Conservation (phyloP, 139 green algal species). For the Chlamydomonas urium region DNA sequence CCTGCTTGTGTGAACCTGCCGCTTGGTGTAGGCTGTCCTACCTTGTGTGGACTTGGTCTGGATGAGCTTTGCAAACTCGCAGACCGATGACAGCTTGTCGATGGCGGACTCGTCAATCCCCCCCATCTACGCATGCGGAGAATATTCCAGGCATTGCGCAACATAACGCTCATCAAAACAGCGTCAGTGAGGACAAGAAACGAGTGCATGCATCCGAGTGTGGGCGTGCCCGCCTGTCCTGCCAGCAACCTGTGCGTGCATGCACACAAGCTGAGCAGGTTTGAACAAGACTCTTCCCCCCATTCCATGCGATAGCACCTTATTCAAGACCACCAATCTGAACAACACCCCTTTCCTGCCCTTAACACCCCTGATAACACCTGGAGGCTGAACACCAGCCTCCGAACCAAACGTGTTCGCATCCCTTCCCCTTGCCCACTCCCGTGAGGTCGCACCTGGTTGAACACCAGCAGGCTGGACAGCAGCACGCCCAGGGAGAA, state of each 20-base stretch:
- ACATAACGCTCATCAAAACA: no score
- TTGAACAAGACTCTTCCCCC: no score
- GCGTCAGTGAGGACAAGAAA: no score
- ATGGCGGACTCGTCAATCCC: slow-evolving; percentile 88
- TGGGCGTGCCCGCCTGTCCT: no score
- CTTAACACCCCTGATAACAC: not conserved
- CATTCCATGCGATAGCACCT: no score
- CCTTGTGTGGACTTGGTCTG: slow-evolving; percentile 24
- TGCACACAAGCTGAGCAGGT: no score
- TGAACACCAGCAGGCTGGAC: slow-evolving; percentile 82
- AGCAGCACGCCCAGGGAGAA: slow-evolving; percentile 91
- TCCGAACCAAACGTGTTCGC: not conserved
- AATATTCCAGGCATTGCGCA: no score
- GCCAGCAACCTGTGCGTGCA: no score
- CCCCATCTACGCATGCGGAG: slow-evolving; percentile 31
- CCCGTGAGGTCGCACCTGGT: slow-evolving; percentile 71
- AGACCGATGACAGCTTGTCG: slow-evolving; percentile 82
- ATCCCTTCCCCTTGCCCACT: not conserved
- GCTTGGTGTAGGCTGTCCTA: not conserved
- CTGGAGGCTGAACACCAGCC: not conserved
- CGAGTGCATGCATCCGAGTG: no score
- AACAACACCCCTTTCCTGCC: not conserved
- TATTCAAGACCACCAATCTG: not conserved
- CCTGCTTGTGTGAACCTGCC: no score
- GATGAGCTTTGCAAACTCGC: slow-evolving; percentile 84